Evolutionary conservation across 1,284 basidiomycete genomes (phyloP).

Genomic region (Malassezia obtusa): DNA sequence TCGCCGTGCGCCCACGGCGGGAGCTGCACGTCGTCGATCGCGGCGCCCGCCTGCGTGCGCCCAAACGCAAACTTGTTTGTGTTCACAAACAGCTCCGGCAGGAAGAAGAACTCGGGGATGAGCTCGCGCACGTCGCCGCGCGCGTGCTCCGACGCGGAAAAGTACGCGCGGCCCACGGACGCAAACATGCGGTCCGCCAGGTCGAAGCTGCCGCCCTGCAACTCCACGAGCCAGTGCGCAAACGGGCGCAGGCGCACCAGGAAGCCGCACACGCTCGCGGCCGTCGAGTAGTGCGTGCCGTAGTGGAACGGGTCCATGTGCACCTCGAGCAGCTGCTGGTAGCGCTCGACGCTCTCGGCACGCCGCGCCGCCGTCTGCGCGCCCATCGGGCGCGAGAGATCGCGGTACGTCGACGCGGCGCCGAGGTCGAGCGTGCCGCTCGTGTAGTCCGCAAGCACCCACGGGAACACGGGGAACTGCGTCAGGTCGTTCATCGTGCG

Average conservation of each 20-base stretch:
- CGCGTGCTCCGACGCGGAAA: conserved; percentile 73
- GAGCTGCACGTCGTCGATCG: conserved; percentile 75
- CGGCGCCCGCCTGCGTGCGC: conserved; percentile 68
- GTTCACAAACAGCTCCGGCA: conserved; percentile 52
- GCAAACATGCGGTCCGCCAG: conserved; percentile 84
- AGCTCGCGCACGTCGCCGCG: conserved; percentile 88
- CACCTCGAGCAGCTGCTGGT: conserved; percentile 62
- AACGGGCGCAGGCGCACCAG: conserved; percentile 73
- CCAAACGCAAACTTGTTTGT: conserved; percentile 62
- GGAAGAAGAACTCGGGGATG: conserved; percentile 77
- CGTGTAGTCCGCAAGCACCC: conserved; percentile 77
- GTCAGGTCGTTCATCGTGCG: conserved; percentile 60
- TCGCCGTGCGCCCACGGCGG: conserved; percentile 84
- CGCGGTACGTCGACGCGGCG: conserved; percentile 61
- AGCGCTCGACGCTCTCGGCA: conserved; percentile 55
- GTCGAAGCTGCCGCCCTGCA: conserved; percentile 67
- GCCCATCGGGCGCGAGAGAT: conserved; percentile 81
- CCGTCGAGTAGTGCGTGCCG: conserved; percentile 85
- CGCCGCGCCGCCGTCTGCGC: conserved; percentile 64
- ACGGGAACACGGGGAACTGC: conserved; percentile 86
- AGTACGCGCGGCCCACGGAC: conserved; percentile 62
- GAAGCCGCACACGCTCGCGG: conserved; percentile 93
- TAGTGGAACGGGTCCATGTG: conserved; percentile 56
- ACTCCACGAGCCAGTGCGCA: conserved; percentile 29
- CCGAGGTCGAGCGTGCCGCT: conserved; percentile 65